These are phyloP conservation scores for Ophiostoma quercus DNA, from an alignment of 2,329 filamentous ascomycete species.

Conservation along the genomic window DNA sequence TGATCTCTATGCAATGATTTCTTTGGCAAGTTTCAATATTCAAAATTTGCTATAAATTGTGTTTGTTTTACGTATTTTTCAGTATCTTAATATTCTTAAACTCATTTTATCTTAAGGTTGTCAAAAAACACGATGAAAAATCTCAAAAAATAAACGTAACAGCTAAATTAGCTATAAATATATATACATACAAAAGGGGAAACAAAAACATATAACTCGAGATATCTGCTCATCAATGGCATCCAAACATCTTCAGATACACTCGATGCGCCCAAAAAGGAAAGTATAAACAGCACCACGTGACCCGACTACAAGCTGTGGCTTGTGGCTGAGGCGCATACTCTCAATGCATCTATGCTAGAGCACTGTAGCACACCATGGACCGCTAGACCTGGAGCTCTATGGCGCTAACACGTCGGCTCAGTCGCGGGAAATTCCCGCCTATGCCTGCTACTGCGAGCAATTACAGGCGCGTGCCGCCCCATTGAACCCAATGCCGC, in stretches of 20 bases:
- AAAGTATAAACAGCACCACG: neutral
- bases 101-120: too few relatives aligned
- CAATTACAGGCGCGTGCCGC: neutral
- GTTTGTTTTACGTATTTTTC: too few relatives aligned
- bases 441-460: neutral
- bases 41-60: too few relatives aligned
- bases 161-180: too few relatives aligned
- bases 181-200: too few relatives aligned
- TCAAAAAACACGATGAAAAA: too few relatives aligned
- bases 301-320: neutral
- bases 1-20: too few relatives aligned
- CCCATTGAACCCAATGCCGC: neutral
- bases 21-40: too few relatives aligned
- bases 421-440: conserved; percentile 24
- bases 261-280: neutral
- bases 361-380: neutral
- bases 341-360: neutral
- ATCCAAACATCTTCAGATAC: neutral
- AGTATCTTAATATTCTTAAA: too few relatives aligned
- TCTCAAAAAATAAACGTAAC: too few relatives aligned
- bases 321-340: neutral
- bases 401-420: conserved; percentile 16
- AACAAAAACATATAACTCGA: too few relatives aligned
- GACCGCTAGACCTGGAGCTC: neutral
- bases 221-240: neutral